phyloP scores from a whole-genome alignment of 768 basidiomycete species.

The Rhodocollybia butyracea region DNA sequence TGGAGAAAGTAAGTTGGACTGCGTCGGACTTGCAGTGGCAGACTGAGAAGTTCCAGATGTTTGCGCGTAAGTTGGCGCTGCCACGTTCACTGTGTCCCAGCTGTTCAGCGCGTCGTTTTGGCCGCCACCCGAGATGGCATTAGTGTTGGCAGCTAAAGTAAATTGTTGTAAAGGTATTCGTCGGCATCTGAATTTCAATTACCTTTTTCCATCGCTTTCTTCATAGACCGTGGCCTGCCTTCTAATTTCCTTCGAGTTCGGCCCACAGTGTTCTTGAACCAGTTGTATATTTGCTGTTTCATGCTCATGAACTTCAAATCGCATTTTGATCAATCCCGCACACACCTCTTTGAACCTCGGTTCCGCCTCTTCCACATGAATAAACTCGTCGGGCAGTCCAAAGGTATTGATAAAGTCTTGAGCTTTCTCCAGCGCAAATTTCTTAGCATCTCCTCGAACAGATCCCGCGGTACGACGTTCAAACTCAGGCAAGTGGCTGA shows the following conservation, averaged over 20 bases:
- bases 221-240: conserved; percentile 49
- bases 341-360: conserved; percentile 59
- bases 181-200: neutral
- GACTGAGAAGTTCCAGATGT: conserved; percentile 33
- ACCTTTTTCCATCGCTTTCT: conserved; percentile 53
- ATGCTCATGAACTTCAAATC: conserved; percentile 13
- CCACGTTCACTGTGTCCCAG: conserved; percentile 12
- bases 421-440: conserved; percentile 62
- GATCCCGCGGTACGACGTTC: conserved; percentile 57
- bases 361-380: conserved; percentile 54
- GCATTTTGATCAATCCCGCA: conserved; percentile 6
- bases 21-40: conserved; percentile 30
- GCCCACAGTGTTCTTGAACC: conserved; percentile 71
- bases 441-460: conserved; percentile 66
- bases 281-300: conserved; percentile 66
- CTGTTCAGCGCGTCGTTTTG: neutral
- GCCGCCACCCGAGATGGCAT: neutral
- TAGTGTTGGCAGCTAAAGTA: neutral
- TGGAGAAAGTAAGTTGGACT: conserved; percentile 26
- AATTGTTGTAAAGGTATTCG: neutral
- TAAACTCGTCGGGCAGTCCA: conserved; percentile 44
- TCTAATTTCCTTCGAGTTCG: conserved; percentile 56
- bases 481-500: conserved; percentile 50
- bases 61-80: conserved; percentile 36
- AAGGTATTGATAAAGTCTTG: conserved; percentile 58